These are phyloP conservation scores for Yarrowia yakushimensis DNA, from an alignment of 805 yeast genomes.

Conservation along the genomic window DNA sequence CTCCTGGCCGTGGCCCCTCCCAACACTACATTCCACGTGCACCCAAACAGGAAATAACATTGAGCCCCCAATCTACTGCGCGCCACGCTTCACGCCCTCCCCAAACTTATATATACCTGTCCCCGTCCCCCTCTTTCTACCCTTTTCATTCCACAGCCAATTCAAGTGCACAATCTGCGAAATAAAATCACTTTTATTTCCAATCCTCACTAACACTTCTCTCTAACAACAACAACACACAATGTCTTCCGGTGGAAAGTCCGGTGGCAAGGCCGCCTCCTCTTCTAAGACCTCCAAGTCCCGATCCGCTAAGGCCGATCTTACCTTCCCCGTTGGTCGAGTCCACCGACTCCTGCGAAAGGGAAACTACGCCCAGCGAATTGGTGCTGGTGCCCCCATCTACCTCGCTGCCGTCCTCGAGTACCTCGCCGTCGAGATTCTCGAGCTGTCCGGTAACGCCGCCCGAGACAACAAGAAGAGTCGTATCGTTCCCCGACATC, in stretches of 20 bases:
- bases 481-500: slow-evolving; percentile 98
- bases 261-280: slow-evolving; percentile 90
- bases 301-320: slow-evolving; percentile 97
- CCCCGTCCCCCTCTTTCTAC: slow-evolving; percentile 24
- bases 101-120: slow-evolving; percentile 20
- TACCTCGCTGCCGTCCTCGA: slow-evolving; percentile 95
- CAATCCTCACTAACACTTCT: neutral
- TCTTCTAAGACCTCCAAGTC: slow-evolving; percentile 95
- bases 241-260: slow-evolving; percentile 80
- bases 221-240: slow-evolving; percentile 29
- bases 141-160: slow-evolving; percentile 30
- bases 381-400: slow-evolving; percentile 98
- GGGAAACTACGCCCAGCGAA: slow-evolving; percentile 97
- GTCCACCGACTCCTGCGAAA: slow-evolving; percentile 94
- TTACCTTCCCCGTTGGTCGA: slow-evolving; percentile 99
- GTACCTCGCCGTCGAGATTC: slow-evolving; percentile 93
- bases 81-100: neutral
- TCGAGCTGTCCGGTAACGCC: slow-evolving; percentile 98
- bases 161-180: slow-evolving; percentile 24
- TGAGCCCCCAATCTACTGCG: neutral
- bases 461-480: slow-evolving; percentile 99
- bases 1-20: neutral
- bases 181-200: slow-evolving; percentile 24
- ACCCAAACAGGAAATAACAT: slow-evolving; percentile 11
- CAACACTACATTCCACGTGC: neutral